A percentile compares a stretch with the other conserved stretches of the same genome.
These are phyloP conservation scores for Pythium utonaiense DNA, from an alignment of 352 stramenopile species.

Conservation along the genomic window DNA sequence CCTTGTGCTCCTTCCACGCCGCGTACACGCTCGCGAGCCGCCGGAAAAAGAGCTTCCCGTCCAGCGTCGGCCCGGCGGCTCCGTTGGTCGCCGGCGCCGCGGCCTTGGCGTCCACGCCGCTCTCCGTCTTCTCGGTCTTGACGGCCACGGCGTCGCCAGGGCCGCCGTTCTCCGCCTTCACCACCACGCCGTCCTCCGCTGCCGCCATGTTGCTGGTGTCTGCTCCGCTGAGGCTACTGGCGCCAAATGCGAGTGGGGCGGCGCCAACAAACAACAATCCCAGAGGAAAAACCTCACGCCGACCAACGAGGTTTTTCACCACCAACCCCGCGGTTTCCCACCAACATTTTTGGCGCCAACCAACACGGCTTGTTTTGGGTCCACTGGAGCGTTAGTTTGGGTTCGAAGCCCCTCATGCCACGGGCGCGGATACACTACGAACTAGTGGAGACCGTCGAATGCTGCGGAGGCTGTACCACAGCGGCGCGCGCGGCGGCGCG, in stretches of 20 bases:
- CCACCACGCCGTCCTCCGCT: slow-evolving; percentile 16
- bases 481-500: background rate
- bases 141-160: slow-evolving; percentile 1
- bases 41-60: slow-evolving; percentile 75
- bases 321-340: background rate
- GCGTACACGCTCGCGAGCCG: slow-evolving; percentile 73
- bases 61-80: slow-evolving; percentile 34
- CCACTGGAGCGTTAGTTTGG: background rate
- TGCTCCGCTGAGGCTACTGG: background rate
- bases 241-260: slow-evolving; percentile 21
- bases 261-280: slow-evolving; percentile 4
- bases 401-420: background rate
- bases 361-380: slow-evolving; percentile 9
- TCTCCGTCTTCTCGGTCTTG: slow-evolving; percentile 37
- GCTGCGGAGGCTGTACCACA: slow-evolving; percentile 6
- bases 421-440: no score
- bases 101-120: background rate
- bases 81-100: slow-evolving; percentile 10
- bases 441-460: no score
- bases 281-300: slow-evolving; percentile 16
- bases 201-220: background rate
- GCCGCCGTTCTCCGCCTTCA: slow-evolving; percentile 16
- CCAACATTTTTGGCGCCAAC: slow-evolving; percentile 27
- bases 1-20: slow-evolving; percentile 62
- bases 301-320: slow-evolving; percentile 20